Base-by-base conservation (phyloP, 208 protist genomes). In the Leishmania braziliensis region DNA sequence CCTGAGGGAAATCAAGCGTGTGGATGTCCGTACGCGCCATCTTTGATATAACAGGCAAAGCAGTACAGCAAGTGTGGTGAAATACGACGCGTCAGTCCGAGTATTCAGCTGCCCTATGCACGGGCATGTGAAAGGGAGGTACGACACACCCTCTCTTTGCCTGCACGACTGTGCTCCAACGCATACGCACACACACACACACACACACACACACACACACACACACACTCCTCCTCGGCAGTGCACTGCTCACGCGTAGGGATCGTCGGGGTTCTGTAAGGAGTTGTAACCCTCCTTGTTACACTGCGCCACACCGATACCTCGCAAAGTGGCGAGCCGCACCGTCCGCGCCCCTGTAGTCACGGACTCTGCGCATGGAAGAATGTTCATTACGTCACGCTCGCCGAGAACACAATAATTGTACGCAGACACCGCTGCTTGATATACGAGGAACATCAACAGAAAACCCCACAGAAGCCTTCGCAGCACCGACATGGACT, bases 321-420 rank as follows among this genome's bases (percentile, higher is more conserved):
- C 69, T 4, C 83, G 79, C 50, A 77, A 76, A 29, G 76, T 65
- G n/a, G 62, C 74, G 5, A 90, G 39, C 75, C 84, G 76, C 60
- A 80, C 50, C n/a, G 66, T 70, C 78, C 69, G 78, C 26, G 43
- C 63, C 43, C 86, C 88, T 10, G 84, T 80, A 4, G 77, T 79
- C 33, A 95, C 86, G 16, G 73, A 29, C 58, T 88, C 81, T 29
- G 89, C 83, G 70, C 92, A 91, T 8, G 94, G 94, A 29, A 97
- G 65, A 77, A 95, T 95, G 9, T 94, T 89, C 53, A 93, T 93
- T 68, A 97, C 89, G 56, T 94, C 79, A 12, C 71, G 87, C 39
- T 93, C 86, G 29, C 88, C 89, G 18, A 84, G 84, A 5, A 88
- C 60, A 56, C 80, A 78, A 65, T 95, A 95, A 74, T 96, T 96